phyloP scores from a whole-genome alignment of 1,139 yeast species.

The Debaryomyces udenii region DNA sequence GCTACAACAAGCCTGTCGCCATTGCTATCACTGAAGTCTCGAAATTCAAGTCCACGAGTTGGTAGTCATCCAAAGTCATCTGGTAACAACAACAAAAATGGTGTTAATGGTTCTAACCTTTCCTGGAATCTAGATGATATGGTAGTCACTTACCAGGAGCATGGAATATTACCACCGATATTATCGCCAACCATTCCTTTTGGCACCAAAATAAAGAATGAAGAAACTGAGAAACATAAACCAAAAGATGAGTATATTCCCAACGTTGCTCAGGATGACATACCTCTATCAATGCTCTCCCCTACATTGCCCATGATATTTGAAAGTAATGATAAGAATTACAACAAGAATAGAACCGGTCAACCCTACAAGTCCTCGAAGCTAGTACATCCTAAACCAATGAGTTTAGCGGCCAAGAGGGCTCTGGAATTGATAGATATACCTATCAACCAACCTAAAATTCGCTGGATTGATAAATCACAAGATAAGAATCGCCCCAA shows the following conservation, averaged over 20 bases:
- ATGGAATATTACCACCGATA: slow-evolving; percentile 42
- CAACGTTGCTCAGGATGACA: slow-evolving; percentile 4
- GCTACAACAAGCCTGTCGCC: slow-evolving; percentile 14
- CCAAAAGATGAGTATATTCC: not conserved
- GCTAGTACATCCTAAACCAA: slow-evolving; percentile 16
- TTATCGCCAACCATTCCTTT: slow-evolving; percentile 46
- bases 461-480: slow-evolving; percentile 39
- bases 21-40: slow-evolving; percentile 16
- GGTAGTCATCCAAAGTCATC: slow-evolving; percentile 10
- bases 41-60: slow-evolving; percentile 22
- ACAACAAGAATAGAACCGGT: not conserved
- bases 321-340: slow-evolving; percentile 2
- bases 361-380: not conserved
- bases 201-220: slow-evolving; percentile 15
- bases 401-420: slow-evolving; percentile 1
- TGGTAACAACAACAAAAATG: not conserved
- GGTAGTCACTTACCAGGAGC: slow-evolving; percentile 36
- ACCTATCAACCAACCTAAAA: slow-evolving; percentile 13
- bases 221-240: not conserved
- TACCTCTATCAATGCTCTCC: slow-evolving; percentile 36
- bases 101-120: slow-evolving; percentile 8
- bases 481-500: slow-evolving; percentile 29
- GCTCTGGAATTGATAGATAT: not conserved
- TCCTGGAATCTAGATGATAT: slow-evolving; percentile 49
- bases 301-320: slow-evolving; percentile 42